Conservation (phyloP, 2,329 filamentous ascomycete genomes). For the Lachnellula occidentalis region DNA sequence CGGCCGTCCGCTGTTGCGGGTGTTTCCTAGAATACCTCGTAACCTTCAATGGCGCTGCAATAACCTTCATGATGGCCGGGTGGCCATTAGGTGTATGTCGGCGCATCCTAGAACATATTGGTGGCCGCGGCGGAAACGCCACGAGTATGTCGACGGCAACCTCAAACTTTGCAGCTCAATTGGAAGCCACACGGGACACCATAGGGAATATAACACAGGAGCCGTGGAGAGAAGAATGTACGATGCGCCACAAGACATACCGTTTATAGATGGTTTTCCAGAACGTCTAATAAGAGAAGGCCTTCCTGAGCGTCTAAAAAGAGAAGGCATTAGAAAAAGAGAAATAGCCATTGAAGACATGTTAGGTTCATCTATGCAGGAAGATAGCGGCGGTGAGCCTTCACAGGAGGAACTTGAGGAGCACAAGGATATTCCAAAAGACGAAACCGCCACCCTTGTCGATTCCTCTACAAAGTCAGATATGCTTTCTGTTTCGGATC, state of each 20-base stretch:
- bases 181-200: too few relatives aligned
- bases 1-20: conserved; percentile 38
- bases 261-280: conserved; percentile 9
- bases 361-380: not conserved
- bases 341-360: not conserved
- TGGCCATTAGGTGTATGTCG: conserved; percentile 30
- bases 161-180: not conserved
- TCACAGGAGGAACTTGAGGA: conserved; percentile 13
- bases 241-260: conserved; percentile 5
- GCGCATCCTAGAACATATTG: conserved; percentile 21
- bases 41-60: conserved; percentile 35
- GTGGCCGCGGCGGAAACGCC: conserved; percentile 24
- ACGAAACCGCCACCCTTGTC: too few relatives aligned
- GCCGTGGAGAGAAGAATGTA: not conserved
- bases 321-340: not conserved
- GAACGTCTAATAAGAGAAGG: conserved; percentile 9
- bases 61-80: conserved; percentile 38
- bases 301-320: conserved; percentile 7
- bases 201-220: conserved; percentile 5
- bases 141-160: not conserved
- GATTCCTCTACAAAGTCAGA: too few relatives aligned
- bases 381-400: not conserved
- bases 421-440: not conserved
- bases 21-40: conserved; percentile 38
- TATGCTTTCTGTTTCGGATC: too few relatives aligned